Evolutionary conservation across 495 filamentous ascomycete species (phyloP).

Genomic region (Talaromyces proteolyticus): DNA sequence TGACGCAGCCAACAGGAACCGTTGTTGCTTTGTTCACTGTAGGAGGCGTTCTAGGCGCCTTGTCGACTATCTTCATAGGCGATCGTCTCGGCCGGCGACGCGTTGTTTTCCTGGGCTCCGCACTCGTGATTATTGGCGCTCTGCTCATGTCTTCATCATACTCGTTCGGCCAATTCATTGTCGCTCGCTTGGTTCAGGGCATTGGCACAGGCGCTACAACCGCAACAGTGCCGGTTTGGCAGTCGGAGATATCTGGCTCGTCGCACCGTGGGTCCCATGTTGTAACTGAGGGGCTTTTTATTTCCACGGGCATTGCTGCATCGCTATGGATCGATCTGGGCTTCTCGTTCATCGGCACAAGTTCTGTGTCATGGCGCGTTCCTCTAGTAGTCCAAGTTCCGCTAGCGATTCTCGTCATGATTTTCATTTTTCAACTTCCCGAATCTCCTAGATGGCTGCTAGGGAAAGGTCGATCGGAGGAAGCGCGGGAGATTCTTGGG

Average conservation of each 20-base stretch:
- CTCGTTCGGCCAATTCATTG: constrained; percentile 29
- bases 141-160: constrained; percentile 36
- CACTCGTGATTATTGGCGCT: constrained; percentile 30
- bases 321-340: constrained; percentile 64
- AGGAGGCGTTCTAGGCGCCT: constrained; percentile 26
- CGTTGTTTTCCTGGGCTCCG: constrained; percentile 24
- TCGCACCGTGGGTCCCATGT: constrained; percentile 58
- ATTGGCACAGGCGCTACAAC: constrained; percentile 59
- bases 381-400: constrained; percentile 61
- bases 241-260: constrained; percentile 55
- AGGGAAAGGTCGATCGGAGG: constrained; percentile 44
- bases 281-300: constrained; percentile 59
- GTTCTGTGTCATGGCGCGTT: constrained; percentile 54
- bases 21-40: constrained; percentile 29
- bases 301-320: constrained; percentile 60
- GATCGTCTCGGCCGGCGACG: constrained; percentile 24
- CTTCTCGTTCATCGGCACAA: constrained; percentile 43
- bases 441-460: constrained; percentile 59
- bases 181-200: constrained; percentile 51
- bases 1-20: constrained; percentile 14
- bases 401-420: constrained; percentile 52
- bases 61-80: constrained; percentile 25
- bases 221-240: constrained; percentile 59
- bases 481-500: constrained; percentile 36
- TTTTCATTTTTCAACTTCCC: constrained; percentile 52